phyloP scores from a whole-genome alignment of 179 eudicot genomes.

The Sideroxylon spinosum region DNA sequence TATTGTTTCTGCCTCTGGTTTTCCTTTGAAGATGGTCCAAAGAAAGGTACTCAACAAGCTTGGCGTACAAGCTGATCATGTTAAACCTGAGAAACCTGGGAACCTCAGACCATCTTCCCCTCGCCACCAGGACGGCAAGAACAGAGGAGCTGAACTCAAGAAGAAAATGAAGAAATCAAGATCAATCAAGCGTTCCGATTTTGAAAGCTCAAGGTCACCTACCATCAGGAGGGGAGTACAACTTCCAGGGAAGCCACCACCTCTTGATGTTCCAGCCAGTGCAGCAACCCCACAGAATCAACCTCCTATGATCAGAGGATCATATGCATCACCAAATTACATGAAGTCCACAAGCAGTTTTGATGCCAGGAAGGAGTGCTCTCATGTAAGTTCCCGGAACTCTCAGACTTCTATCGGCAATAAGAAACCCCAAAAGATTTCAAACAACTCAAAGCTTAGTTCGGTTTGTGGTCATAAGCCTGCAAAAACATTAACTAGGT shows the following conservation, averaged over 20 bases:
- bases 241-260: slow-evolving; percentile 34
- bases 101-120: slow-evolving; percentile 36
- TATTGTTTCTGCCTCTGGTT: slow-evolving; percentile 17
- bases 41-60: slow-evolving; percentile 55
- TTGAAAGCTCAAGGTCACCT: slow-evolving; percentile 23
- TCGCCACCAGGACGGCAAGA: slow-evolving; percentile 31
- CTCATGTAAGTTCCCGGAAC: slow-evolving; percentile 24
- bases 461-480: slow-evolving; percentile 14
- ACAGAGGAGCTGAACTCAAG: slow-evolving; percentile 4
- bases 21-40: slow-evolving; percentile 54
- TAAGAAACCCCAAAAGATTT: slow-evolving; percentile 20
- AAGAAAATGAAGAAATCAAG: slow-evolving; percentile 58
- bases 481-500: slow-evolving; percentile 48
- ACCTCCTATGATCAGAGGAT: too few relatives aligned
- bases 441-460: slow-evolving; percentile 15
- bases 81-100: slow-evolving; percentile 33
- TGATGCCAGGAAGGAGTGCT: slow-evolving; percentile 56
- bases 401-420: background rate
- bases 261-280: slow-evolving; percentile 15
- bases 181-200: slow-evolving; percentile 40
- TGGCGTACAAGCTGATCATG: slow-evolving; percentile 38
- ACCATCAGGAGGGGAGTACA: slow-evolving; percentile 15
- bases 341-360: slow-evolving; percentile 84
- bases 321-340: slow-evolving; percentile 46
- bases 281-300: slow-evolving; percentile 19